phyloP scores from a whole-genome alignment of 169 alveolate genomes.

The Perkinsus marinus region DNA sequence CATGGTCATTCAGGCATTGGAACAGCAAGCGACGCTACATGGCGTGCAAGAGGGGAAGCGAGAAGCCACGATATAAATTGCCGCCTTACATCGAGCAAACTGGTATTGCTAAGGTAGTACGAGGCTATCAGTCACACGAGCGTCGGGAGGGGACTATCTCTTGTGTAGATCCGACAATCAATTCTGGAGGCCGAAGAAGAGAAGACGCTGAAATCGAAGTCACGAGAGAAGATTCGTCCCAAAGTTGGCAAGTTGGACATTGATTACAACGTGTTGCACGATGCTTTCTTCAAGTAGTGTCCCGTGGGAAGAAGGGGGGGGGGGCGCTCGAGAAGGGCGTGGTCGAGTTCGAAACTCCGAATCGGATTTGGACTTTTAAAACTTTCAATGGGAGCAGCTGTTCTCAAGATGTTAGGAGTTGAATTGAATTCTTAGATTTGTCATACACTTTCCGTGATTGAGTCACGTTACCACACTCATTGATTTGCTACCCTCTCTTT shows the following conservation, averaged over 20 bases:
- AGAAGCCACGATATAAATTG: constrained; percentile 76
- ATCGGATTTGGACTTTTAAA: too few relatives aligned
- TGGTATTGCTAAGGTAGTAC: constrained; percentile 54
- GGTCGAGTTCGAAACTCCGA: too few relatives aligned
- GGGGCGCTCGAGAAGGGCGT: neutral
- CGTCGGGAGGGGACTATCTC: neutral
- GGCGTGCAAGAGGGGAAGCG: constrained; percentile 80
- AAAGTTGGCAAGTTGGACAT: constrained; percentile 88
- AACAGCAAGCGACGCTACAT: constrained; percentile 82
- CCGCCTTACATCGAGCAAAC: constrained; percentile 60
- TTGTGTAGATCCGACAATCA: constrained; percentile 56
- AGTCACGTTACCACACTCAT: too few relatives aligned
- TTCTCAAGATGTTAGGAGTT: too few relatives aligned
- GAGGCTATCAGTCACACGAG: too few relatives aligned
- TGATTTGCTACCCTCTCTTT: too few relatives aligned
- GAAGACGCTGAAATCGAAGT: constrained; percentile 77
- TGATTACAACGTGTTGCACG: constrained; percentile 88
- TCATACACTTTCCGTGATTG: too few relatives aligned
- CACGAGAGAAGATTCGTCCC: constrained; percentile 92
- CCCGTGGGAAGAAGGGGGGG: constrained; percentile 19
- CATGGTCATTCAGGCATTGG: constrained; percentile 76
- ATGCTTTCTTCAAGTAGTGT: constrained; percentile 90
- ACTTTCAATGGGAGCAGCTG: too few relatives aligned
- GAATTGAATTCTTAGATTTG: too few relatives aligned
- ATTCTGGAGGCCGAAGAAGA: constrained; percentile 75